These are phyloP conservation scores for Triticum turgidum DNA, from an alignment of 176 grass and related monocot species.

Conservation along the genomic window DNA sequence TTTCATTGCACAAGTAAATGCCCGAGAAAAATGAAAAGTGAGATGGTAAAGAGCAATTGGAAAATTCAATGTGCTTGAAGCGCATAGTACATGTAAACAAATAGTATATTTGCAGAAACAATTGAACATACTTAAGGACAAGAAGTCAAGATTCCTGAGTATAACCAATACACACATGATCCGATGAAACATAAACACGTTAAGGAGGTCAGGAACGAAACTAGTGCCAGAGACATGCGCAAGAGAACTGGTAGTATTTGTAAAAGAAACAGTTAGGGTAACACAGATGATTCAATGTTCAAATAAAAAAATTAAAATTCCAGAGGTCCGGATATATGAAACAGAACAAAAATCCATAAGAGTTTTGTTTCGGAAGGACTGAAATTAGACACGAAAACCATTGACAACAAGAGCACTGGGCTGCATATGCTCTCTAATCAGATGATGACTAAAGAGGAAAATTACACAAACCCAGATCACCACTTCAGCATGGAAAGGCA, in stretches of 20 bases:
- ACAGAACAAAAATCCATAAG: neutral
- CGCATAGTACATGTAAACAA: neutral
- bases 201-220: neutral
- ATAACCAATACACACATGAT: neutral
- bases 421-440: conserved; percentile 12
- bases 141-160: neutral
- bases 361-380: neutral
- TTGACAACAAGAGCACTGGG: neutral
- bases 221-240: neutral
- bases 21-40: neutral
- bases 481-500: neutral
- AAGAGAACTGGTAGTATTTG: neutral
- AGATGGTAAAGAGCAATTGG: conserved; percentile 1
- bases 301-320: neutral
- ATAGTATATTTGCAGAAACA: neutral
- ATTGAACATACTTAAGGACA: neutral
- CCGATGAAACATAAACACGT: neutral
- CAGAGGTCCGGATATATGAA: neutral
- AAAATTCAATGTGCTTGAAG: neutral
- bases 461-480: neutral
- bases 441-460: neutral
- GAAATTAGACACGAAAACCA: neutral
- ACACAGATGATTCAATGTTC: neutral
- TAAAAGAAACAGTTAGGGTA: neutral
- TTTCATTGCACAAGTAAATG: conserved; percentile 1